phyloP scores from a whole-genome alignment of 2,329 filamentous ascomycete genomes.

The Lanzia echinophila region DNA sequence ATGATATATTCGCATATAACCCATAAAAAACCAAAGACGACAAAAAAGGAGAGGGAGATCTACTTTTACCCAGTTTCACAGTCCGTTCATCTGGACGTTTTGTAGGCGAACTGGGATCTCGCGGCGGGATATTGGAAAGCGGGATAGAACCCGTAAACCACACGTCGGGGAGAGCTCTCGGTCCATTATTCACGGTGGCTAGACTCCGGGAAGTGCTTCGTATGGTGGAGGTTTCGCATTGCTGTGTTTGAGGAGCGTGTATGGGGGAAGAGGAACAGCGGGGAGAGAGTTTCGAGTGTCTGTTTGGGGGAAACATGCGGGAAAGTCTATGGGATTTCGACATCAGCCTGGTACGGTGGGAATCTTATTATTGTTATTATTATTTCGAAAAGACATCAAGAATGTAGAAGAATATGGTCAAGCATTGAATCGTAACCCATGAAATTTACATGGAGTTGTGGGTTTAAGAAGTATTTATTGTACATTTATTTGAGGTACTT shows the following conservation, averaged over 20 bases:
- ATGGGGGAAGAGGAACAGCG: not conserved
- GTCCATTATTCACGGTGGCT: slow-evolving; percentile 22
- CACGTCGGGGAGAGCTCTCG: slow-evolving; percentile 30
- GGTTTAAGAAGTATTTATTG: not conserved
- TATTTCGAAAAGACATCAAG: slow-evolving; percentile 19
- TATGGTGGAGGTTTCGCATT: not conserved
- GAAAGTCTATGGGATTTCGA: slow-evolving; percentile 23
- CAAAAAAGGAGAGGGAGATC: slow-evolving; percentile 8
- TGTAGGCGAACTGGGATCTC: slow-evolving; percentile 17
- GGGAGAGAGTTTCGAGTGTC: slow-evolving; percentile 10
- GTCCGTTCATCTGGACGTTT: slow-evolving; percentile 49
- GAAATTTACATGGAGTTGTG: not conserved
- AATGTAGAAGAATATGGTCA: not conserved
- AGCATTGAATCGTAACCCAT: not conserved
- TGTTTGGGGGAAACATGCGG: slow-evolving; percentile 11
- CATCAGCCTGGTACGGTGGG: slow-evolving; percentile 25
- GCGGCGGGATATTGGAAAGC: slow-evolving; percentile 9
- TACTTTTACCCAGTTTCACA: slow-evolving; percentile 42
- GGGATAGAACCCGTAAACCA: slow-evolving; percentile 39
- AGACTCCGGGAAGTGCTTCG: slow-evolving; percentile 16
- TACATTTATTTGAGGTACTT: not conserved
- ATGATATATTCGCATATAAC: no score
- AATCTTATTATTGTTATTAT: not conserved
- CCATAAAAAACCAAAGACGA: no score
- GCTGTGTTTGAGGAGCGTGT: not conserved